Base-by-base conservation (phyloP, 352 stramenopile genomes). In the Globisporangium apiculatum region DNA sequence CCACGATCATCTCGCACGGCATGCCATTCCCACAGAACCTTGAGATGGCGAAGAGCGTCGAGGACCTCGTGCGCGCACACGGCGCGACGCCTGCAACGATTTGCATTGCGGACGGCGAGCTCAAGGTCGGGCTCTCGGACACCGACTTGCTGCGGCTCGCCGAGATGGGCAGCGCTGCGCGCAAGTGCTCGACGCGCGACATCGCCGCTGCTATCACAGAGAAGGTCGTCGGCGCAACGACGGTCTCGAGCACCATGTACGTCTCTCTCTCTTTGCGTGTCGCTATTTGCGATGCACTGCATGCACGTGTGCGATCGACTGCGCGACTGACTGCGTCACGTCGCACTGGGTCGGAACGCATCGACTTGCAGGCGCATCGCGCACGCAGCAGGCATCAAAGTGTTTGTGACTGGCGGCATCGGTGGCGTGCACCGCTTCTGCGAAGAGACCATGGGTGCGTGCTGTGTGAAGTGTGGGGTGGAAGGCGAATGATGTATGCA, bases 21-120 rank as follows among this genome's bases (percentile, higher is more conserved):
- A 99, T 99, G 96, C 97, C 97, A 40, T 99, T 91, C 73, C 97
- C 97, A 51, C 76, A 98, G 69, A 99, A 99, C 67, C 64, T 98
- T 18, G 64, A 97, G 57, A 93, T 98, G 72, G 96, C 94, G 8
- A 70, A 74, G 43, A 76, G 89, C 58, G 82, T 99, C 40, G 96
- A 98, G 71, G 61, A 76, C 48, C 89, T 98, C 46, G 80, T 99
- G 50, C 76, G 86, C 36, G 69, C 80, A 9, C 61, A 95, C 17
- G 87, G 87, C 31, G 89, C 89, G 12, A 87, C 80, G 14, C 97
- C 97, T 9, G 96, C 96, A 15, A 99, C 97, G n/a, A 91, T 99
- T 60, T 98, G 96, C 43, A 85, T 99, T n/a, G 80, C 97, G 37
- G 73, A 99, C 66, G 97, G 97, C 3, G 65, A 96, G 51, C 63